These are phyloP conservation scores for Glebionis coronaria DNA, from an alignment of 129 eudicot genomes.

Conservation along the genomic window DNA sequence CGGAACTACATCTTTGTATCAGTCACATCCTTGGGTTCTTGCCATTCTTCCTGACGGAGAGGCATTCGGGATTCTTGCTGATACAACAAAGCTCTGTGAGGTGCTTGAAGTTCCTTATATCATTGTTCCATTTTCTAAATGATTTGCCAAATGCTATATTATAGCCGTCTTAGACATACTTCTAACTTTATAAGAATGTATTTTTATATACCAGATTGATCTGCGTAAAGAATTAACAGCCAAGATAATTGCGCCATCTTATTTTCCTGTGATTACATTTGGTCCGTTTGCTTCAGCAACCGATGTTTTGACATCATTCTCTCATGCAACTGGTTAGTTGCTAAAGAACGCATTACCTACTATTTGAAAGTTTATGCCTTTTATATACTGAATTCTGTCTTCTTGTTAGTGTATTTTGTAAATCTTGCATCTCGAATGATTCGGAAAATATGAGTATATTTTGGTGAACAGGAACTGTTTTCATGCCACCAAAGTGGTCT, in stretches of 20 bases:
- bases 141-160: no score
- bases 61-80: conserved; percentile 90
- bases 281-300: conserved; percentile 86
- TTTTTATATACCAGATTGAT: conserved; percentile 58
- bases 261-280: conserved; percentile 76
- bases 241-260: conserved; percentile 46
- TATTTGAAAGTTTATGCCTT: neutral
- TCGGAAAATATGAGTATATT: neutral
- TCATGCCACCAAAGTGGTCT: conserved; percentile 98
- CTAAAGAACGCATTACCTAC: neutral
- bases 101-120: conserved; percentile 32
- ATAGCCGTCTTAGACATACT: no score
- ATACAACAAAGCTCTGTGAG: conserved; percentile 94
- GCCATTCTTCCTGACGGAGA: conserved; percentile 84
- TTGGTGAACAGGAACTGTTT: conserved; percentile 60
- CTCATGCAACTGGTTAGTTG: conserved; percentile 76
- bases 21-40: conserved; percentile 96
- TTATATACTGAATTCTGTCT: no score
- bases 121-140: neutral
- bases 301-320: conserved; percentile 63
- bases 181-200: neutral
- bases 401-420: no score
- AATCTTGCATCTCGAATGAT: no score
- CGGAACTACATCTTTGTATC: conserved; percentile 84
- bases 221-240: conserved; percentile 64